Percentiles rank a stretch among this genome's conserved stretches.
Conservation (phyloP, 257 asterid species). For the Plantago ovata region DNA sequence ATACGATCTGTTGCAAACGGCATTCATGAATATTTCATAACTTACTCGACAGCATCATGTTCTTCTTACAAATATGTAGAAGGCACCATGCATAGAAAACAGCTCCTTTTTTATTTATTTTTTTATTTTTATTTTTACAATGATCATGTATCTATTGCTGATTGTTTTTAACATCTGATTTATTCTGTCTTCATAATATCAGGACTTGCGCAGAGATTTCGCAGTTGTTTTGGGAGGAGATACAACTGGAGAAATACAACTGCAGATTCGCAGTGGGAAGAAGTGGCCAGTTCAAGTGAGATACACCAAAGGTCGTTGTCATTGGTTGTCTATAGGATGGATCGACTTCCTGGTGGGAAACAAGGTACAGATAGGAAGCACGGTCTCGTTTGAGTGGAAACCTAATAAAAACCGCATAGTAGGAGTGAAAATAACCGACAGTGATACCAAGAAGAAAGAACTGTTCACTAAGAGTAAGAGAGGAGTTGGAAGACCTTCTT, state of each 20-base stretch:
- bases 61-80: too few species aligned
- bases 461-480: background rate
- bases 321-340: background rate
- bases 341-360: slow-evolving; percentile 9
- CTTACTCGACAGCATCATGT: background rate
- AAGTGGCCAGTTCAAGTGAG: slow-evolving; percentile 2
- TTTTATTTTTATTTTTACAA: background rate
- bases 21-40: background rate
- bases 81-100: too few species aligned
- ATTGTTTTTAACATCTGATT: too few species aligned
- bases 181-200: background rate
- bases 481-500: background rate
- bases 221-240: background rate
- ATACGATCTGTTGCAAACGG: too few species aligned
- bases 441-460: background rate
- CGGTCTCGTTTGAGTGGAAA: background rate
- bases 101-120: too few species aligned
- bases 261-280: background rate
- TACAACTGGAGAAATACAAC: background rate
- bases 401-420: background rate
- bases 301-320: background rate
- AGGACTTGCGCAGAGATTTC: slow-evolving; percentile 1
- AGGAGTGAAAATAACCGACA: background rate
- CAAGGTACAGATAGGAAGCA: slow-evolving; percentile 6
- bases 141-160: too few species aligned